Conservation (phyloP, 2,329 filamentous ascomycete genomes). For the Colletotrichum sp. region DNA sequence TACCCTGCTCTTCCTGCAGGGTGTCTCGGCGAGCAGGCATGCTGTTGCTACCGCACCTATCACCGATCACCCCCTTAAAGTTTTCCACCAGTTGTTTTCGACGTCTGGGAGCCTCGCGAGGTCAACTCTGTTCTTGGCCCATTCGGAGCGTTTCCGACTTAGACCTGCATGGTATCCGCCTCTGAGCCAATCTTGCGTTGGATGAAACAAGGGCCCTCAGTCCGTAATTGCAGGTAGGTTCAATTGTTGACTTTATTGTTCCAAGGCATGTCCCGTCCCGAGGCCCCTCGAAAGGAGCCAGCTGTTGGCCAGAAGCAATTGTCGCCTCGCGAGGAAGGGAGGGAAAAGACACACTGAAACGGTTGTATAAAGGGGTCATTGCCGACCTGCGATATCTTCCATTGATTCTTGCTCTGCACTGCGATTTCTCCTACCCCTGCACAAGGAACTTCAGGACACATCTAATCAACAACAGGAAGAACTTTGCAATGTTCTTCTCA, state of each 20-base stretch:
- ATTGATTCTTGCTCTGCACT: fast-evolving
- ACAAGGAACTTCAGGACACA: neutral
- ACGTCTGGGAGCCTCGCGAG: neutral
- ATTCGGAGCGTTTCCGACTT: neutral
- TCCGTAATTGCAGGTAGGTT: neutral
- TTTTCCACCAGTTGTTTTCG: neutral
- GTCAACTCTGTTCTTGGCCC: neutral
- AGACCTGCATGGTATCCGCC: neutral
- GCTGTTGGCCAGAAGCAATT: neutral
- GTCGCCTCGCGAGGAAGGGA: neutral
- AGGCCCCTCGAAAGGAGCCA: neutral
- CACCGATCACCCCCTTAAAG: neutral
- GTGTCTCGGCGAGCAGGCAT: neutral
- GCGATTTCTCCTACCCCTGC: neutral
- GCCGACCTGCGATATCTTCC: neutral
- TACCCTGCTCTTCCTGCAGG: neutral
- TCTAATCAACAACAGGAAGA: neutral
- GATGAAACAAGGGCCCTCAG: neutral
- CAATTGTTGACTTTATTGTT: neutral
- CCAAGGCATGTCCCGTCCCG: neutral
- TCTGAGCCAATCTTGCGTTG: neutral
- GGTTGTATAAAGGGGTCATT: neutral
- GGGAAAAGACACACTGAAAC: neutral
- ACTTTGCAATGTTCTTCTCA: neutral
- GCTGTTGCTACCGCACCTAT: neutral